Evolutionary conservation across 495 filamentous ascomycete genomes (phyloP).

Genomic region (Neohortaea acidophila): DNA sequence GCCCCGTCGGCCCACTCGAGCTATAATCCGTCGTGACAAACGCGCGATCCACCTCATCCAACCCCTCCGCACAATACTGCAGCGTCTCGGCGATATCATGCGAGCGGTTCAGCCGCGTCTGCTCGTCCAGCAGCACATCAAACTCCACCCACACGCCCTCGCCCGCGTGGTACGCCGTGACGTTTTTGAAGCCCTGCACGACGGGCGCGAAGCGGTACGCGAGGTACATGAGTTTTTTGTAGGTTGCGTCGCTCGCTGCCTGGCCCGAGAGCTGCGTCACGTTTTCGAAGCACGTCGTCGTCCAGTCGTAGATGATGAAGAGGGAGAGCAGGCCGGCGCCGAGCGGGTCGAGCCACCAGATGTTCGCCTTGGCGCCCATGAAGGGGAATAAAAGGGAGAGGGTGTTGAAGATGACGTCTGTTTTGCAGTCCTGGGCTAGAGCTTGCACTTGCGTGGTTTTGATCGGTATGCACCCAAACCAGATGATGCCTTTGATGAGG

Average conservation of each 20-base stretch:
- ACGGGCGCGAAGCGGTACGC: constrained; percentile 33
- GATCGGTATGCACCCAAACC: constrained; percentile 30
- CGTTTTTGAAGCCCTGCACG: constrained; percentile 31
- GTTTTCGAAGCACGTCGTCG: constrained; percentile 32
- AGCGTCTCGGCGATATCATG: constrained; percentile 38
- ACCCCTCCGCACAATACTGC: constrained; percentile 34
- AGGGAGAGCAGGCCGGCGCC: constrained; percentile 34
- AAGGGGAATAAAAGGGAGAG: constrained; percentile 36
- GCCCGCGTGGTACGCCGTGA: constrained; percentile 35
- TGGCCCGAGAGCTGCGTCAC: constrained; percentile 31
- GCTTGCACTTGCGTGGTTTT: constrained; percentile 39
- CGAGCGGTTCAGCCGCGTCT: constrained; percentile 25
- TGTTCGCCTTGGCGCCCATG: constrained; percentile 26
- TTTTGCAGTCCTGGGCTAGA: constrained; percentile 37
- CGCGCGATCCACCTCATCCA: constrained; percentile 34
- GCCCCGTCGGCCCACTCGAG: constrained; percentile 9
- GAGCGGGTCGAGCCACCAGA: constrained; percentile 37
- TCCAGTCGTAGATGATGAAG: constrained; percentile 37
- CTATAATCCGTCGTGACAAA: constrained; percentile 35
- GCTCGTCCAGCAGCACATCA: constrained; percentile 32
- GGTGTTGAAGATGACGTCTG: constrained; percentile 37
- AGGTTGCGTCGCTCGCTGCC: constrained; percentile 22
- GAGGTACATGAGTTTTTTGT: constrained; percentile 32
- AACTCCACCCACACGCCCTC: constrained; percentile 37
- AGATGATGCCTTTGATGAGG: constrained; percentile 33